Conservation (phyloP, 345 rosid genomes). For the Crucihimalaya himalaica region DNA sequence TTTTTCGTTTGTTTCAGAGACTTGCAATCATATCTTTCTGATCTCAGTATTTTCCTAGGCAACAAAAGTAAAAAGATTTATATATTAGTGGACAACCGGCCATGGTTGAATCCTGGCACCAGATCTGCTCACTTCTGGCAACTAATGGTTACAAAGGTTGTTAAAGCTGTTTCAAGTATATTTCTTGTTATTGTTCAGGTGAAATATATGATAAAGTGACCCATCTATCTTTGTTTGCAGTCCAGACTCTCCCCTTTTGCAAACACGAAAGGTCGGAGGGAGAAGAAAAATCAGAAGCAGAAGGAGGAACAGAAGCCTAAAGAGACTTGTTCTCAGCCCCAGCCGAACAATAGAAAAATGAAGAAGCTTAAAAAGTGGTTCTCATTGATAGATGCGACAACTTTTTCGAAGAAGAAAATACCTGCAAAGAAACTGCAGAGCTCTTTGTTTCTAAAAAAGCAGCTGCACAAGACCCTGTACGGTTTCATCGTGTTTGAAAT, state of each 20-base stretch:
- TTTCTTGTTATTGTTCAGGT: neutral
- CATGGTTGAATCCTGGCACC: conserved; percentile 77
- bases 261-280: conserved; percentile 64
- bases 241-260: conserved; percentile 99
- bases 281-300: conserved; percentile 45
- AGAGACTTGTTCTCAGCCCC: conserved; percentile 43
- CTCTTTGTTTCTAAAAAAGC: conserved; percentile 57
- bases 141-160: conserved; percentile 97
- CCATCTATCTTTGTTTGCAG: conserved; percentile 48
- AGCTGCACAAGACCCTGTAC: conserved; percentile 73
- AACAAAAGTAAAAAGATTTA: conserved; percentile 75
- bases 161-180: conserved; percentile 1
- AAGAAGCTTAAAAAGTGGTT: conserved; percentile 68
- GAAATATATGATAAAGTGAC: conserved; percentile 10
- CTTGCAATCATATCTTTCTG: conserved; percentile 95
- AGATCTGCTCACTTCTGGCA: conserved; percentile 89
- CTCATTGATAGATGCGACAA: conserved; percentile 62
- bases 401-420: conserved; percentile 55
- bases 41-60: conserved; percentile 78
- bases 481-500: conserved; percentile 97
- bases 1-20: conserved; percentile 62
- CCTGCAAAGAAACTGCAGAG: conserved; percentile 76
- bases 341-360: conserved; percentile 33
- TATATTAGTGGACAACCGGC: conserved; percentile 89
- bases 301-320: conserved; percentile 45